These are phyloP conservation scores for Pseudogymnoascus sp. DNA, from an alignment of 2,329 filamentous ascomycete species.

Conservation along the genomic window DNA sequence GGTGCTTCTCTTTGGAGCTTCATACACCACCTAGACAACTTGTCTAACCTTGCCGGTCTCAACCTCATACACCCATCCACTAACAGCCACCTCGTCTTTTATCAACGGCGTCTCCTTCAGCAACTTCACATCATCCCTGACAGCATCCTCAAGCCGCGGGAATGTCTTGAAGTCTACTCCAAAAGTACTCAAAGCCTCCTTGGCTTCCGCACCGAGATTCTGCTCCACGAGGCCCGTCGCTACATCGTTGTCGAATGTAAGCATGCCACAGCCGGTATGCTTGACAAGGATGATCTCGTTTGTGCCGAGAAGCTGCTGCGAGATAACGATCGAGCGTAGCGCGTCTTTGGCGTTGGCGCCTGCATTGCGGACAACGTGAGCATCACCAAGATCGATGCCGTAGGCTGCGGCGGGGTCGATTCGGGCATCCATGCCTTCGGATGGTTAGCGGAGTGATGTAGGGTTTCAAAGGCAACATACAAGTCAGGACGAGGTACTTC, in stretches of 20 bases:
- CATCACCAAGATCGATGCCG: slow-evolving; percentile 64
- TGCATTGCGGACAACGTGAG: slow-evolving; percentile 70
- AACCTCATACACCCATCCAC: slow-evolving; percentile 72
- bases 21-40: slow-evolving; percentile 30
- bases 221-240: slow-evolving; percentile 46
- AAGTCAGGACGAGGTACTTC: slow-evolving; percentile 48
- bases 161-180: slow-evolving; percentile 36
- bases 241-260: slow-evolving; percentile 55
- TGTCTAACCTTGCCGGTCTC: slow-evolving; percentile 56
- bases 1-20: not conserved
- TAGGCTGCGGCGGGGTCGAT: slow-evolving; percentile 60
- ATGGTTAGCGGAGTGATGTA: slow-evolving; percentile 32
- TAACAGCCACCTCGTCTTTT: slow-evolving; percentile 50
- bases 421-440: slow-evolving; percentile 75
- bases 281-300: slow-evolving; percentile 52
- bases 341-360: slow-evolving; percentile 60
- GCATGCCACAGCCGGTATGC: slow-evolving; percentile 61
- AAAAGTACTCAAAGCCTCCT: slow-evolving; percentile 12
- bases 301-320: slow-evolving; percentile 69
- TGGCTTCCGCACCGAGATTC: slow-evolving; percentile 43
- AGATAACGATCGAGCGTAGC: slow-evolving; percentile 67
- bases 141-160: slow-evolving; percentile 51
- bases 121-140: slow-evolving; percentile 57
- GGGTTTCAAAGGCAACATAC: not conserved
- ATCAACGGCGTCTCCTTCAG: slow-evolving; percentile 53